These are phyloP conservation scores for Capsella bursapastoris DNA, from an alignment of 345 rosid species.

Conservation along the genomic window DNA sequence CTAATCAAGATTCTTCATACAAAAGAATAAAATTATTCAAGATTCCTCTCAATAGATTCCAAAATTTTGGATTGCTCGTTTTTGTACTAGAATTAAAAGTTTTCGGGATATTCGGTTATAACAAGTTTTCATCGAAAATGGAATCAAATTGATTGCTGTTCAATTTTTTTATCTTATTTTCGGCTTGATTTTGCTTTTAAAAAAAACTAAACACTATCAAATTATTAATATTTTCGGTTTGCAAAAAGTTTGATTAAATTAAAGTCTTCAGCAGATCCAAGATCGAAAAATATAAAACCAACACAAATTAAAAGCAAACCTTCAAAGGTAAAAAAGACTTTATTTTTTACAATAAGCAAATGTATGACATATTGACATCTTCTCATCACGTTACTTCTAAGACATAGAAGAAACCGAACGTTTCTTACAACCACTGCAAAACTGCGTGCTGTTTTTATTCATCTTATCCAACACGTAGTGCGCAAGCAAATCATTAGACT, in stretches of 20 bases:
- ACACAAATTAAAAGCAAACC: background rate
- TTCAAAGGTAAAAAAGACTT: background rate
- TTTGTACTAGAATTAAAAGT: too few species aligned
- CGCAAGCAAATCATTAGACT: slow-evolving; percentile 64
- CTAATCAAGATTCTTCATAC: too few species aligned
- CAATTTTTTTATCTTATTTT: too few species aligned
- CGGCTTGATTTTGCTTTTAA: too few species aligned
- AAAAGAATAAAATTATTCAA: too few species aligned
- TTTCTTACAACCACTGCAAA: slow-evolving; percentile 35
- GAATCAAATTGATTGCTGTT: too few species aligned
- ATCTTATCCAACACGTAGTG: slow-evolving; percentile 87
- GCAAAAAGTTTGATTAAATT: background rate
- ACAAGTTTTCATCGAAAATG: background rate
- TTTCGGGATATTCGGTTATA: too few species aligned
- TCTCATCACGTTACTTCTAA: background rate
- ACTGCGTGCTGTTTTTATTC: slow-evolving; percentile 57
- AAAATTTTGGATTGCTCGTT: too few species aligned
- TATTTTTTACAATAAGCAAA: slow-evolving; percentile 47
- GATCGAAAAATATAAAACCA: background rate
- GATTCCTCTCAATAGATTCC: too few species aligned
- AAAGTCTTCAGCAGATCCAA: slow-evolving; percentile 14
- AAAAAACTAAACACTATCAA: too few species aligned
- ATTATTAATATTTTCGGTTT: too few species aligned
- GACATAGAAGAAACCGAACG: slow-evolving; percentile 36
- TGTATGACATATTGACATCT: slow-evolving; percentile 1